Evolutionary conservation across 139 green algal species (phyloP).

Genomic region (Spirogloea muscicola): DNA sequence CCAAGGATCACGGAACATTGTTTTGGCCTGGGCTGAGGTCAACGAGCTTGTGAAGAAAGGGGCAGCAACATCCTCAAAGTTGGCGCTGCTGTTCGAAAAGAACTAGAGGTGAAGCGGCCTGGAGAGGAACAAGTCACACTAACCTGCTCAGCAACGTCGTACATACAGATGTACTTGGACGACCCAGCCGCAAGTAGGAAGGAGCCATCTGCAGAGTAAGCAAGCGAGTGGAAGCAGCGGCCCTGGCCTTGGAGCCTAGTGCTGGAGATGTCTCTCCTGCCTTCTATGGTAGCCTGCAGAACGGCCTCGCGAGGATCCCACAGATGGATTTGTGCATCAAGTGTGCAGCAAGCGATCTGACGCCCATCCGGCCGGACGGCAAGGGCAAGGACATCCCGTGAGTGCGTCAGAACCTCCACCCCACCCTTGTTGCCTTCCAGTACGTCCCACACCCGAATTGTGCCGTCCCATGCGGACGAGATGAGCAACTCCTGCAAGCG

Average conservation of each 20-base stretch:
- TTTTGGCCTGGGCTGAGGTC: too few relatives aligned
- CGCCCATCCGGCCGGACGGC: constrained; percentile 81
- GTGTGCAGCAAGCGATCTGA: constrained; percentile 76
- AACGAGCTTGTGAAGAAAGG: not conserved
- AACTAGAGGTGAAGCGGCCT: too few relatives aligned
- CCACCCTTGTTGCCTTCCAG: constrained; percentile 65
- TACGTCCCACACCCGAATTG: constrained; percentile 81
- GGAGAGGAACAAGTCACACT: not conserved
- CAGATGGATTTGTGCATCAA: constrained; percentile 88
- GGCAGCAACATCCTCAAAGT: too few relatives aligned
- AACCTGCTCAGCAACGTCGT: constrained; percentile 80
- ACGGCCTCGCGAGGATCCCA: constrained; percentile 83
- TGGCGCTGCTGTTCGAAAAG: too few relatives aligned
- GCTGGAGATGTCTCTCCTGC: constrained; percentile 80
- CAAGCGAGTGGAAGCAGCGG: constrained; percentile 82
- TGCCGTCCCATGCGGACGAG: constrained; percentile 83
- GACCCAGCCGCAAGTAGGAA: constrained; percentile 78
- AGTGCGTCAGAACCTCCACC: constrained; percentile 78
- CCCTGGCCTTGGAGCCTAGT: constrained; percentile 68
- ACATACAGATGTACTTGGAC: constrained; percentile 85
- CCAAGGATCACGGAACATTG: too few relatives aligned
- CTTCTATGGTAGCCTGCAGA: constrained; percentile 66
- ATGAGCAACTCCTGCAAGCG: constrained; percentile 40
- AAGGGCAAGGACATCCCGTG: constrained; percentile 87
- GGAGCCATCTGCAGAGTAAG: constrained; percentile 83